phyloP scores from a whole-genome alignment of 1,284 basidiomycete species.

The Pulveroboletus sp. region DNA sequence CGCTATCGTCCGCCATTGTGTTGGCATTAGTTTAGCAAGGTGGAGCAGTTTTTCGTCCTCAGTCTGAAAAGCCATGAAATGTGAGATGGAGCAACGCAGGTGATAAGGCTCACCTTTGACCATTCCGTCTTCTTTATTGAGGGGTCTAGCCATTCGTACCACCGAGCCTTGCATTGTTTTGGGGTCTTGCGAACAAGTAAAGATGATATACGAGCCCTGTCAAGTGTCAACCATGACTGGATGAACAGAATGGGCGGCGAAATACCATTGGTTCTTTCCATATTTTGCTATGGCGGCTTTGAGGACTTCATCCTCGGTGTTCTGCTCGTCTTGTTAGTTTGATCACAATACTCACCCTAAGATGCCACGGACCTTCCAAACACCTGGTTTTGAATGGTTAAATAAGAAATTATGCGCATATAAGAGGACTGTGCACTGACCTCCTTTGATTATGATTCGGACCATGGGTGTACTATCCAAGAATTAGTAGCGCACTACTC shows the following conservation, averaged over 20 bases:
- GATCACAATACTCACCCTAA: constrained; percentile 9
- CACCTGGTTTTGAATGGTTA: constrained; percentile 39
- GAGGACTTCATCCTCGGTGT: constrained; percentile 95
- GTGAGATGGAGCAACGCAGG: background rate
- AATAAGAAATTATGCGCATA: background rate
- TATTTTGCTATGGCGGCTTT: constrained; percentile 98
- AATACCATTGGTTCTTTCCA: constrained; percentile 92
- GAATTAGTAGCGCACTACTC: background rate
- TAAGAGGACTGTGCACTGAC: constrained; percentile 37
- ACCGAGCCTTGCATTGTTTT: constrained; percentile 98
- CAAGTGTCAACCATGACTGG: constrained; percentile 1
- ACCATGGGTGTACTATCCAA: constrained; percentile 49
- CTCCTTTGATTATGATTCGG: constrained; percentile 93
- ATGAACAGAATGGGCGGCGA: background rate
- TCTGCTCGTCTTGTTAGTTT: constrained; percentile 41
- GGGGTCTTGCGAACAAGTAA: constrained; percentile 97
- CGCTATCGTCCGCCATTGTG: constrained; percentile 99
- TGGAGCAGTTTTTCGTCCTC: constrained; percentile 99
- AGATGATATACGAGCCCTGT: constrained; percentile 96
- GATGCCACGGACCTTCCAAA: constrained; percentile 58
- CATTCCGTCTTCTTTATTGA: constrained; percentile 99
- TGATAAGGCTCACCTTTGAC: constrained; percentile 70
- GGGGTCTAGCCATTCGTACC: constrained; percentile 99
- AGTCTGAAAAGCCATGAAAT: constrained; percentile 43
- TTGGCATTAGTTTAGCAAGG: constrained; percentile 98